A percentile compares a stretch with the other conserved stretches of the same genome.
Evolutionary conservation across 2,329 filamentous ascomycete species (phyloP).

Genomic region (Lachnellula cervina): DNA sequence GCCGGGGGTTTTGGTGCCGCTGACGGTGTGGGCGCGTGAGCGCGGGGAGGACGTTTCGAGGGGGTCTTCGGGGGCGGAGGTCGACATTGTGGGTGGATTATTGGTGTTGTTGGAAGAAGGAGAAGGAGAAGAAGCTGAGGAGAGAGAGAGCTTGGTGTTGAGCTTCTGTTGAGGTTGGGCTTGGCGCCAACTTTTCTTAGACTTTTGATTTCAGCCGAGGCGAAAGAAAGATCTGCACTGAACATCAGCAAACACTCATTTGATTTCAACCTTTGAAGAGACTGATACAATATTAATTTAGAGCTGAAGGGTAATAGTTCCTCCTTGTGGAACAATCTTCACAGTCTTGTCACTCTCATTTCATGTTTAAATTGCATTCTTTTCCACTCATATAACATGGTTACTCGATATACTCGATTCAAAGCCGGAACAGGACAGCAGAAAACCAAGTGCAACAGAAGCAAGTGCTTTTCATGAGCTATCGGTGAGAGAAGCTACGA

Average conservation of each 20-base stretch:
- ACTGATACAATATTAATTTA: no score
- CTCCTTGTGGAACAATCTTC: no score
- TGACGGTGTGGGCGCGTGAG: background rate
- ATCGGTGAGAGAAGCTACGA: no score
- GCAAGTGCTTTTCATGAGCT: no score
- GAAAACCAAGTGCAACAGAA: no score
- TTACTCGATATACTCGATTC: no score
- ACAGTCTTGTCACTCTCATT: no score
- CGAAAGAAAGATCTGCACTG: background rate
- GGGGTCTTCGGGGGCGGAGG: background rate
- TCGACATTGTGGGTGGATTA: background rate
- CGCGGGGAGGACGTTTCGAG: background rate
- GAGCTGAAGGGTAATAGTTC: no score
- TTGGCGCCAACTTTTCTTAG: background rate
- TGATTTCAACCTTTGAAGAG: background rate
- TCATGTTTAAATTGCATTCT: no score
- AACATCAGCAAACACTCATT: background rate
- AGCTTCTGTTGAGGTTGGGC: background rate
- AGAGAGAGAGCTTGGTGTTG: background rate
- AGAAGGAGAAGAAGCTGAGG: background rate
- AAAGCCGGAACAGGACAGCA: no score
- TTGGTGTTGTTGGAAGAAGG: background rate
- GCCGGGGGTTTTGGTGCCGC: conserved; percentile 12
- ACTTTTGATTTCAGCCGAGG: background rate
- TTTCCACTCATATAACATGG: no score